Percentiles rank a stretch among this genome's conserved stretches.
Evolutionary conservation across 202 grass and related monocot genomes (phyloP).

Genomic region (Hordeum pubiflorum): DNA sequence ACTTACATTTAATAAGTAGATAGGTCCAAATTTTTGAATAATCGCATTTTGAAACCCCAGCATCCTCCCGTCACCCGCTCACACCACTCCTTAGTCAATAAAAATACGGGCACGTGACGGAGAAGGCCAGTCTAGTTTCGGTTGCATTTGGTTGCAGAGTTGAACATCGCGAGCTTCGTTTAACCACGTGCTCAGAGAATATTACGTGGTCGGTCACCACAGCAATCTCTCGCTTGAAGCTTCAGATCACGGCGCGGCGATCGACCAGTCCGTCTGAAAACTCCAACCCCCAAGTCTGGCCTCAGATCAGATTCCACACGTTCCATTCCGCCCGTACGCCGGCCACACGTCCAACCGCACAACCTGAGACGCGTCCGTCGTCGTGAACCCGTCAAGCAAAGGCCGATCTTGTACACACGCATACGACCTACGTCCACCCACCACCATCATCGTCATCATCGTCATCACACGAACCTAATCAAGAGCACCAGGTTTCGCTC

Average conservation of each 20-base stretch:
- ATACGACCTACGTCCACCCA: not conserved
- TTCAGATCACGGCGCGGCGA: not conserved
- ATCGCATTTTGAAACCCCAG: not conserved
- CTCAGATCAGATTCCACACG: not conserved
- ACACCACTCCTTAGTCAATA: not conserved
- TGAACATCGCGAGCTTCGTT: not conserved
- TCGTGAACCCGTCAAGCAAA: slow-evolving; percentile 3
- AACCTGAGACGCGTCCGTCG: not conserved
- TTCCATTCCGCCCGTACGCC: not conserved
- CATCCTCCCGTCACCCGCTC: not conserved
- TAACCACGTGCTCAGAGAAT: not conserved
- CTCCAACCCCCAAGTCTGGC: not conserved
- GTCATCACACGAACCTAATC: not conserved
- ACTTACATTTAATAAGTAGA: too few species aligned
- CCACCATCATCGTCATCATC: not conserved
- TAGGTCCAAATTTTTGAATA: not conserved
- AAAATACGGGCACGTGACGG: not conserved
- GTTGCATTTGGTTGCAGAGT: not conserved
- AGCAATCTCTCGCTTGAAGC: not conserved
- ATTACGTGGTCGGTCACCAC: not conserved
- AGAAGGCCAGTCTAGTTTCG: not conserved
- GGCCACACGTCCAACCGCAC: not conserved
- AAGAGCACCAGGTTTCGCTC: not conserved
- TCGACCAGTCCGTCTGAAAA: not conserved
- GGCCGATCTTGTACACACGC: not conserved